Percentiles rank a stretch among this genome's conserved stretches.
These are phyloP conservation scores for Penicillium sp. DNA, from an alignment of 2,329 filamentous ascomycete genomes.

Conservation along the genomic window DNA sequence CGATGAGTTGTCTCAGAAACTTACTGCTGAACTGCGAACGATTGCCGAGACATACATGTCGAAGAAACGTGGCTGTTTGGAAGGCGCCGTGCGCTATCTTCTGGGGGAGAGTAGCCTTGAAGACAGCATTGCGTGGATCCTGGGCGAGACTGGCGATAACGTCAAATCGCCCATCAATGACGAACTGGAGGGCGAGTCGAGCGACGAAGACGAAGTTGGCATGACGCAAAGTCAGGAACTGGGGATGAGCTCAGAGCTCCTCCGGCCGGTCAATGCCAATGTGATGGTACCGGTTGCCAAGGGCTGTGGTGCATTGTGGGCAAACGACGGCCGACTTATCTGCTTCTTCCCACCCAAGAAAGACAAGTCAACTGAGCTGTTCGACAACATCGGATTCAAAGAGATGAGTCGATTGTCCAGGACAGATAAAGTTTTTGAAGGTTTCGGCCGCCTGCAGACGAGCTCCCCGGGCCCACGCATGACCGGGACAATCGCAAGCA, in stretches of 20 bases:
- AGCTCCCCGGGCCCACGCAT: constrained; percentile 51
- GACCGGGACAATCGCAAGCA: constrained; percentile 44
- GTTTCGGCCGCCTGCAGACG: constrained; percentile 62
- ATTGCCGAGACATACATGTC: constrained; percentile 59
- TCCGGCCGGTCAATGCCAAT: constrained; percentile 60
- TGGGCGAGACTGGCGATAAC: constrained; percentile 60
- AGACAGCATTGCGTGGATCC: constrained; percentile 55
- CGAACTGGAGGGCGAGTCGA: constrained; percentile 68
- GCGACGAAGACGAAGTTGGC: constrained; percentile 71
- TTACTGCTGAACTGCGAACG: constrained; percentile 54
- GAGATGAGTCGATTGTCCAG: constrained; percentile 52
- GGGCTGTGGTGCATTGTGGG: constrained; percentile 60
- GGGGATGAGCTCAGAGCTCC: constrained; percentile 53
- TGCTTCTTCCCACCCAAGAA: constrained; percentile 60
- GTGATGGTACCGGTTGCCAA: constrained; percentile 66
- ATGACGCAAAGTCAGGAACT: constrained; percentile 47
- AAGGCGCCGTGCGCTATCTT: constrained; percentile 63
- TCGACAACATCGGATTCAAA: constrained; percentile 51
- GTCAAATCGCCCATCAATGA: constrained; percentile 47
- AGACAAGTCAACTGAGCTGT: constrained; percentile 52
- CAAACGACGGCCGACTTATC: constrained; percentile 58
- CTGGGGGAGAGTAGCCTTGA: constrained; percentile 61
- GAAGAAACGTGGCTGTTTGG: constrained; percentile 59
- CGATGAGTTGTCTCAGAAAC: constrained; percentile 51
- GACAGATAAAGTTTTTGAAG: constrained; percentile 61